phyloP scores from a whole-genome alignment of 495 filamentous ascomycete species.

The Penicillium coffeae region DNA sequence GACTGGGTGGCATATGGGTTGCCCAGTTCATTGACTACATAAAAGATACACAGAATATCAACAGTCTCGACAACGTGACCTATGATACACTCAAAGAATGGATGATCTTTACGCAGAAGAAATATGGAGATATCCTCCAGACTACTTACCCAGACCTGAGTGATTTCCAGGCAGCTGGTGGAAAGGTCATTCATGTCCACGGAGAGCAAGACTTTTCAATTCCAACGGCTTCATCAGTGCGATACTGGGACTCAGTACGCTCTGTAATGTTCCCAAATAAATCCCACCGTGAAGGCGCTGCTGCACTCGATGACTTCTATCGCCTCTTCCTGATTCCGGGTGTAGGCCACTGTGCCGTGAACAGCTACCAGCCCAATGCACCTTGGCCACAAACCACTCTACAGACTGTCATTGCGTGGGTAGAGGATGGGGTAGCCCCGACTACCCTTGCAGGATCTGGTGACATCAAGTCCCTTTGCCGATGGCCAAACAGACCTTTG shows the following conservation, averaged over 20 bases:
- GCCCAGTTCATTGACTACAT: slow-evolving; percentile 27
- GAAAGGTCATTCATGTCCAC: slow-evolving; percentile 51
- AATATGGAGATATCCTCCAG: slow-evolving; percentile 19
- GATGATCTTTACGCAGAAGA: slow-evolving; percentile 29
- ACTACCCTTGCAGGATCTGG: slow-evolving; percentile 15
- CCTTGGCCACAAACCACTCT: slow-evolving; percentile 44
- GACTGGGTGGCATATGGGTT: slow-evolving; percentile 36
- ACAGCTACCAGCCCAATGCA: slow-evolving; percentile 36
- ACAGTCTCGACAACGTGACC: slow-evolving; percentile 41
- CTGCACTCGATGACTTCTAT: slow-evolving; percentile 47
- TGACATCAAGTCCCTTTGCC: slow-evolving; percentile 32
- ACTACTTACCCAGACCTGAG: slow-evolving; percentile 45
- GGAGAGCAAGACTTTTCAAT: slow-evolving; percentile 49
- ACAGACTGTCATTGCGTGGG: slow-evolving; percentile 46
- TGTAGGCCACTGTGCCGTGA: slow-evolving; percentile 46
- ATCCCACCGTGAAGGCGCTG: slow-evolving; percentile 29
- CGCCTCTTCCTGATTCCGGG: slow-evolving; percentile 51
- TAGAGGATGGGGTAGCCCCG: slow-evolving; percentile 43
- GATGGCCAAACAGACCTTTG: slow-evolving; percentile 42
- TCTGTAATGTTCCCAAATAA: slow-evolving; percentile 45
- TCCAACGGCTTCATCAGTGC: slow-evolving; percentile 43
- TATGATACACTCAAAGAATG: slow-evolving; percentile 46
- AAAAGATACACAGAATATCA: slow-evolving; percentile 25
- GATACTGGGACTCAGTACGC: slow-evolving; percentile 49
- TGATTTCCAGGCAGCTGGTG: slow-evolving; percentile 40